Base-by-base conservation (phyloP, 192 early-diverging fungal species). In the Mortierella alpina region DNA sequence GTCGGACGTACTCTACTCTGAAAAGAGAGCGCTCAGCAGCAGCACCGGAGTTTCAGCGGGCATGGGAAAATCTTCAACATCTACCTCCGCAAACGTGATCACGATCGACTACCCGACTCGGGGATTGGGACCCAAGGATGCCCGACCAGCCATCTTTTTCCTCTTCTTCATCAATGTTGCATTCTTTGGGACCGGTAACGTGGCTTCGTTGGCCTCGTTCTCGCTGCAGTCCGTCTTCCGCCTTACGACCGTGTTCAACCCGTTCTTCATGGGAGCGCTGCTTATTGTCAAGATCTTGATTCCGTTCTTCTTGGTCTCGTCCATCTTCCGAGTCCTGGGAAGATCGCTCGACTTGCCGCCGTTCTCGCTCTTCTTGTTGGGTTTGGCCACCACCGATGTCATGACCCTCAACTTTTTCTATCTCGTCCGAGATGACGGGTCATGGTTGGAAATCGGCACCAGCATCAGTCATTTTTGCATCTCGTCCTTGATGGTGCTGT, bases 381-480 rank as follows among this genome's bases (percentile, higher is more conserved):
- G 96, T 8, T 82, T 97, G 12, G 88, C 90, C 45, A 96, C 95
- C 12, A 95, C 93, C 0, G 97, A 98, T 81, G 86, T 98, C 0
- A 95, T 95, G 91, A 97, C 97, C 1, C 87, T 98, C 63, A 97
- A 97, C 87, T 98, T 98, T 75, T 98, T 98, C 75, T 98, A 94
- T 69, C 86, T 97, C 53, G 97, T 98, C 45, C 74, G 89, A 17
- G 97, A 98, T 84, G 86, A 91, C 76, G 97, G 97, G 12, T 92
- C 91, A 59, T 98, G 97, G 97, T 84, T 98, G 41, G 97, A 98
- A 83, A 98, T 98, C 77, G 97, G 97, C 23, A 96, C 95, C 54
- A 94, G 93, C 56, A 98, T 98, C 73, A 94, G 92, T 64, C 97
- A 98, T 76, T 98, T 97, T 83, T 92, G 95, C 66, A 98, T 98